Conservation (phyloP, 192 early-diverging fungal species). For the Coemansia sp. region DNA sequence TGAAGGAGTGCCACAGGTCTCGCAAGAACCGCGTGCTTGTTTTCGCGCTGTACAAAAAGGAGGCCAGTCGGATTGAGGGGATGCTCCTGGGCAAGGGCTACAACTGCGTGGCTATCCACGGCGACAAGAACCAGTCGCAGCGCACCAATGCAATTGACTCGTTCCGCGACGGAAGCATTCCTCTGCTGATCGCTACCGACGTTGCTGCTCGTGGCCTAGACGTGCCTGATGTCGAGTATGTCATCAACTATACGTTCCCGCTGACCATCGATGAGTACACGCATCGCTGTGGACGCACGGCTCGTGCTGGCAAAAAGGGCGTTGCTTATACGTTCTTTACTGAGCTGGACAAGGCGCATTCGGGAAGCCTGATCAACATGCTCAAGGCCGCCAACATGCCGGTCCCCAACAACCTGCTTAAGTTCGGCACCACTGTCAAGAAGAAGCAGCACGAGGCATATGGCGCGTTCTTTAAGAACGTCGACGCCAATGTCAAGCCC, state of each 20-base stretch:
- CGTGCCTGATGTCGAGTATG: constrained; percentile 89
- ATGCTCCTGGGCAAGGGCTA: constrained; percentile 72
- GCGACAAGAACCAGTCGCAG: constrained; percentile 84
- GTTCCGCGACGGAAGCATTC: constrained; percentile 78
- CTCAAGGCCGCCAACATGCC: constrained; percentile 80
- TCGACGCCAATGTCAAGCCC: constrained; percentile 76
- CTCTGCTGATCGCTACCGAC: constrained; percentile 91
- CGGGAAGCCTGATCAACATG: constrained; percentile 87
- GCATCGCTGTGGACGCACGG: constrained; percentile 94
- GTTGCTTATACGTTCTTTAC: constrained; percentile 93
- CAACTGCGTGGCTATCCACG: constrained; percentile 83
- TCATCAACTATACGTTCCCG: constrained; percentile 97
- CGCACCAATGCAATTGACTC: constrained; percentile 72
- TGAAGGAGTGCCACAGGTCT: constrained; percentile 79
- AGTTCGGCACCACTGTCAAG: constrained; percentile 95
- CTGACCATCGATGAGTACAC: constrained; percentile 92
- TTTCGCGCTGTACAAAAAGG: constrained; percentile 97
- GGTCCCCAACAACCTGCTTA: constrained; percentile 83
- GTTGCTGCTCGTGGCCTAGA: constrained; percentile 88
- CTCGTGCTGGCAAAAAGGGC: constrained; percentile 88
- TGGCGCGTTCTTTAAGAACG: constrained; percentile 91
- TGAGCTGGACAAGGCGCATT: constrained; percentile 79
- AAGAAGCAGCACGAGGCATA: constrained; percentile 95
- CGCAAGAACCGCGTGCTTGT: constrained; percentile 87
- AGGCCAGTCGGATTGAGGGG: constrained; percentile 78